A percentile compares a stretch with the other conserved stretches of the same genome.
These are phyloP conservation scores for Herpotrichia juniperi DNA, from an alignment of 2,329 filamentous ascomycete genomes.

Conservation along the genomic window DNA sequence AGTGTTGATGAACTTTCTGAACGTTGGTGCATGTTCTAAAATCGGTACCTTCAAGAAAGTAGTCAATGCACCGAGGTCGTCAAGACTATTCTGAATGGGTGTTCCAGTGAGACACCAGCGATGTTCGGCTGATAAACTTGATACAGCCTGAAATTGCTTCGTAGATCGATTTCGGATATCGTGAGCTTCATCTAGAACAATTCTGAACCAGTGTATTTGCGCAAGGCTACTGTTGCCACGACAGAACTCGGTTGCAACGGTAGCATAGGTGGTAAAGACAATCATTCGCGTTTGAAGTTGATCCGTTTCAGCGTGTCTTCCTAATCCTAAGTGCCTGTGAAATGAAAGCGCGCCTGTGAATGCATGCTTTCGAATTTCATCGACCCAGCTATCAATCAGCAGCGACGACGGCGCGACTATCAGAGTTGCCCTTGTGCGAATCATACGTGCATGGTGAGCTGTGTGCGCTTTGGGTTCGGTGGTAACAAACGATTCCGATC, in stretches of 20 bases:
- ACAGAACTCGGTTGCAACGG: conserved; percentile 10
- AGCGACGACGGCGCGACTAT: conserved; percentile 18
- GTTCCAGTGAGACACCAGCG: conserved; percentile 26
- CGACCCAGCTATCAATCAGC: conserved; percentile 23
- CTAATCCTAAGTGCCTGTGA: conserved; percentile 1
- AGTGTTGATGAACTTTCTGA: conserved; percentile 10
- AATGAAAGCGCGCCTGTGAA: conserved; percentile 1
- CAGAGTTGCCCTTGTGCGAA: conserved; percentile 18
- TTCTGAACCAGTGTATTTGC: conserved; percentile 24
- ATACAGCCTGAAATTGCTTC: conserved; percentile 17
- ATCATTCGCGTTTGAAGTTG: background rate
- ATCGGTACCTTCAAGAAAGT: conserved; percentile 16
- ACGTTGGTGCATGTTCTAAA: conserved; percentile 9
- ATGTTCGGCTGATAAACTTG: conserved; percentile 7
- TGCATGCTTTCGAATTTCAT: conserved; percentile 17
- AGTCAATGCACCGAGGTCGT: conserved; percentile 47
- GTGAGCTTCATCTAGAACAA: conserved; percentile 28
- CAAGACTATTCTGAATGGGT: conserved; percentile 39
- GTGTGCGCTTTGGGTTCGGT: background rate
- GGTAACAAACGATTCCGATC: conserved; percentile 9
- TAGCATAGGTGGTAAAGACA: conserved; percentile 27
- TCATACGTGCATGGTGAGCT: background rate
- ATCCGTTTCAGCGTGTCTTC: background rate
- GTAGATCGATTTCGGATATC: conserved; percentile 15
- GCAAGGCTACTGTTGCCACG: conserved; percentile 3